Evolutionary conservation across 2,329 filamentous ascomycete genomes (phyloP).

Genomic region (Trichoderma sp.): DNA sequence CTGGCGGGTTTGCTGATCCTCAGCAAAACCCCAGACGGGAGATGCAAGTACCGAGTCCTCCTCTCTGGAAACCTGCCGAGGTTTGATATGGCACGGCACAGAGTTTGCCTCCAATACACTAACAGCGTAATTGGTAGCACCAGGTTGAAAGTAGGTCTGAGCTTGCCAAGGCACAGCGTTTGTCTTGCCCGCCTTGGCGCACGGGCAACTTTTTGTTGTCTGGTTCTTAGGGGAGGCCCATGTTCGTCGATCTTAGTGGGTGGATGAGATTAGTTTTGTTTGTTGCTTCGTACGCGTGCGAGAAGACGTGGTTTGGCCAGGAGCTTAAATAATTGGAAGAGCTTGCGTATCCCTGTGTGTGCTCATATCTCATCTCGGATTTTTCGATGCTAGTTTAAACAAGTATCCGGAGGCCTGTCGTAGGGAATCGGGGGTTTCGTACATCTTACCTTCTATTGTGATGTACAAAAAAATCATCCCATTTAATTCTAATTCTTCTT

Average conservation of each 20-base stretch:
- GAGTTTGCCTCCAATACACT: not conserved
- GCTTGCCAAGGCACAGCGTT: not conserved
- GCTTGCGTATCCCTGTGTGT: not conserved
- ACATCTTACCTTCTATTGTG: not conserved
- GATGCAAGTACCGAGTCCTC: not conserved
- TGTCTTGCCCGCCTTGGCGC: not conserved
- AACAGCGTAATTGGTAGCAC: not conserved
- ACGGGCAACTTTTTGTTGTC: not conserved
- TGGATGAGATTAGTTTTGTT: not conserved
- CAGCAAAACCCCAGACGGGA: not conserved
- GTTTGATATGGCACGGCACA: not conserved
- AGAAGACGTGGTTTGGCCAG: not conserved
- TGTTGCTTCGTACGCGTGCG: not conserved
- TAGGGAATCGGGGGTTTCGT: not conserved
- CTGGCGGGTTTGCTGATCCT: not conserved
- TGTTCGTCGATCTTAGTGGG: not conserved
- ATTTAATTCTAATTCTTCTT: not conserved
- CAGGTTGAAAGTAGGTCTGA: not conserved
- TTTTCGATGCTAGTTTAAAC: not conserved
- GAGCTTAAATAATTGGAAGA: not conserved
- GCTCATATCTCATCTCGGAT: not conserved
- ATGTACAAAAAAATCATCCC: not conserved
- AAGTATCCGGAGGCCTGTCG: not conserved
- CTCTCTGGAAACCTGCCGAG: not conserved
- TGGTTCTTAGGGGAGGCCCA: not conserved